A percentile compares a stretch with the other conserved stretches of the same genome.
phyloP scores from a whole-genome alignment of 108 stramenopile genomes.

The Epithemia pelagica region DNA sequence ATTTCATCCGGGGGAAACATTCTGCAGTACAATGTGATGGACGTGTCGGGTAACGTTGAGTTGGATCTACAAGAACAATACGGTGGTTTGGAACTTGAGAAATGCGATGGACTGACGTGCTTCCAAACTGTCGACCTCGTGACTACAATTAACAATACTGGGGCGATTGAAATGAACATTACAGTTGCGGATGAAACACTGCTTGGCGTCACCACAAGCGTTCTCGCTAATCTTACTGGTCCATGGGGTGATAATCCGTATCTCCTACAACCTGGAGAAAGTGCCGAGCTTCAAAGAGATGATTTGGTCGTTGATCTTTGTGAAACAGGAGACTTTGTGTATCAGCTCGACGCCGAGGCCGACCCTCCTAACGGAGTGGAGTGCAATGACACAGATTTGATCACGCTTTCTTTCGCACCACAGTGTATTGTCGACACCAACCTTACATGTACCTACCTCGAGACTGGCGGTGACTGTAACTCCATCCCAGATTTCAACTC shows the following conservation, averaged over 20 bases:
- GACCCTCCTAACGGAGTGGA: neutral
- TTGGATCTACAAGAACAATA: constrained; percentile 1
- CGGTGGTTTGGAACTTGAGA: neutral
- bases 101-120: constrained; percentile 4
- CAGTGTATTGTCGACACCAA: neutral
- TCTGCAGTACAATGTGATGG: neutral
- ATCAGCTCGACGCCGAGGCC: neutral
- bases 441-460: neutral
- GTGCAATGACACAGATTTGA: neutral
- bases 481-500: neutral
- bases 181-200: neutral
- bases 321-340: neutral
- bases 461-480: neutral
- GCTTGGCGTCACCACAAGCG: neutral
- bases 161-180: neutral
- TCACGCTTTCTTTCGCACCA: neutral
- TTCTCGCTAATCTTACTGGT: neutral
- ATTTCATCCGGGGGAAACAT: neutral
- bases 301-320: neutral
- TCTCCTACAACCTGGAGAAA: neutral
- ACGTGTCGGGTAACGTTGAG: neutral
- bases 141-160: neutral
- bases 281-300: neutral
- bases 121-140: neutral
- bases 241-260: neutral